Percentiles rank a stretch among this genome's conserved stretches.
Evolutionary conservation across 768 basidiomycete genomes (phyloP).

Genomic region (Daedaleopsis sinensis): DNA sequence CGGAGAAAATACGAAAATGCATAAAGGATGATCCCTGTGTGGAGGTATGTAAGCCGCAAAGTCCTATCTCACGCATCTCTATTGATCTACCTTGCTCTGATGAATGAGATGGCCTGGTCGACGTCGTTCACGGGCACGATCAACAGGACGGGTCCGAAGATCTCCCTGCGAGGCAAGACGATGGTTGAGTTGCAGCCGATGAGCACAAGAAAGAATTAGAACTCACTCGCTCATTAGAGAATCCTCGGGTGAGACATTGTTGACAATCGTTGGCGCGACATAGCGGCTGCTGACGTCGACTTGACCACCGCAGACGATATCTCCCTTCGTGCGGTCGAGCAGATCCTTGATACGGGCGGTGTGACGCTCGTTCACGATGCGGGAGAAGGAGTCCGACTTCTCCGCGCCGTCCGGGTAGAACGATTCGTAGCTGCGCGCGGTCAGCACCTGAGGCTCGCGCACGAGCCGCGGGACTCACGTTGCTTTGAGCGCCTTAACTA

Average conservation of each 20-base stretch:
- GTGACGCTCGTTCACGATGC: conserved; percentile 56
- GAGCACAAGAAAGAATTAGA: background rate
- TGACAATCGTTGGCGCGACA: conserved; percentile 75
- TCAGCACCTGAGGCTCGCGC: too few species aligned
- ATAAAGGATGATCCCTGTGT: conserved; percentile 69
- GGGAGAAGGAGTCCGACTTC: conserved; percentile 46
- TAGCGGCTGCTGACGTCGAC: conserved; percentile 56
- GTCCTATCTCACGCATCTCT: too few species aligned
- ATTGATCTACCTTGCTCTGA: conserved; percentile 54
- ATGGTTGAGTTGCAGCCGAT: background rate
- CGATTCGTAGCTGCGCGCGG: conserved; percentile 44
- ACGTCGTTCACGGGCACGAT: conserved; percentile 68
- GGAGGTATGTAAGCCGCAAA: background rate
- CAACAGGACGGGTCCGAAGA: conserved; percentile 83
- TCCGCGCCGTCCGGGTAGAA: conserved; percentile 53
- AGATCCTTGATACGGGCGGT: conserved; percentile 59
- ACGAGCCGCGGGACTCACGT: conserved; percentile 35
- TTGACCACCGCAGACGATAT: conserved; percentile 66
- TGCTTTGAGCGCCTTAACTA: conserved; percentile 44
- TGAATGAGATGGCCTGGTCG: conserved; percentile 71
- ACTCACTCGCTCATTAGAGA: conserved; percentile 77
- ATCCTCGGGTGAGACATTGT: conserved; percentile 62
- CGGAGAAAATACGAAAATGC: conserved; percentile 76
- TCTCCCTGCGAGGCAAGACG: conserved; percentile 54
- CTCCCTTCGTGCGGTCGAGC: conserved; percentile 66